Conservation (phyloP, 768 basidiomycete species). For the Kwoniella sp. region DNA sequence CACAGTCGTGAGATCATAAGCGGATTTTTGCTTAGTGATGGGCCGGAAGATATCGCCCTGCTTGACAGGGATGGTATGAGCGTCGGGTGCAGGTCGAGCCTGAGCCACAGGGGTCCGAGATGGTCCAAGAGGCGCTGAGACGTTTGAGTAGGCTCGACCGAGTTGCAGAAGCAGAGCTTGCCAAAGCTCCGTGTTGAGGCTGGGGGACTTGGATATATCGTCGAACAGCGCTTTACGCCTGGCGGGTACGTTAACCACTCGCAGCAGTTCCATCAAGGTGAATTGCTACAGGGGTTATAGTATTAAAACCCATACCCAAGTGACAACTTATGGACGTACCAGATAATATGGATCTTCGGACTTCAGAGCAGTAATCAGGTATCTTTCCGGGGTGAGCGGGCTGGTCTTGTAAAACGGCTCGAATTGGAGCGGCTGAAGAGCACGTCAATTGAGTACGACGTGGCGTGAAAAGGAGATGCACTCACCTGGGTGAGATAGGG, state of each 20-base stretch:
- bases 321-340: slow-evolving; percentile 18
- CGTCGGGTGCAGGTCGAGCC: slow-evolving; percentile 17
- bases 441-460: slow-evolving; percentile 8
- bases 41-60: slow-evolving; percentile 41
- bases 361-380: slow-evolving; percentile 37
- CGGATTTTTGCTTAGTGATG: slow-evolving; percentile 17
- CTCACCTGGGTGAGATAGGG: slow-evolving; percentile 41
- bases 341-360: slow-evolving; percentile 38
- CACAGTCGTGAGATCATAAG: slow-evolving; percentile 13
- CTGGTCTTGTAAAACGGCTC: slow-evolving; percentile 32
- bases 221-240: slow-evolving; percentile 33
- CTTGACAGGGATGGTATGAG: slow-evolving; percentile 26
- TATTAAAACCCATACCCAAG: not conserved
- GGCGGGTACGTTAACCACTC: slow-evolving; percentile 25
- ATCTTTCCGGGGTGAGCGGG: slow-evolving; percentile 32
- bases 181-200: slow-evolving; percentile 27
- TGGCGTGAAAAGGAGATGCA: not conserved
- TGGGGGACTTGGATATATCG: slow-evolving; percentile 26
- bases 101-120: not conserved
- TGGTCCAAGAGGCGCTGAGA: slow-evolving; percentile 6
- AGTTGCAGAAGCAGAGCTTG: slow-evolving; percentile 34
- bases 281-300: slow-evolving; percentile 28
- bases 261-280: slow-evolving; percentile 43
- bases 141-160: slow-evolving; percentile 18
- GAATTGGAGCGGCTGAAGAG: slow-evolving; percentile 38